Evolutionary conservation across 2,329 filamentous ascomycete genomes (phyloP).

Genomic region (Sporothrix inflata): DNA sequence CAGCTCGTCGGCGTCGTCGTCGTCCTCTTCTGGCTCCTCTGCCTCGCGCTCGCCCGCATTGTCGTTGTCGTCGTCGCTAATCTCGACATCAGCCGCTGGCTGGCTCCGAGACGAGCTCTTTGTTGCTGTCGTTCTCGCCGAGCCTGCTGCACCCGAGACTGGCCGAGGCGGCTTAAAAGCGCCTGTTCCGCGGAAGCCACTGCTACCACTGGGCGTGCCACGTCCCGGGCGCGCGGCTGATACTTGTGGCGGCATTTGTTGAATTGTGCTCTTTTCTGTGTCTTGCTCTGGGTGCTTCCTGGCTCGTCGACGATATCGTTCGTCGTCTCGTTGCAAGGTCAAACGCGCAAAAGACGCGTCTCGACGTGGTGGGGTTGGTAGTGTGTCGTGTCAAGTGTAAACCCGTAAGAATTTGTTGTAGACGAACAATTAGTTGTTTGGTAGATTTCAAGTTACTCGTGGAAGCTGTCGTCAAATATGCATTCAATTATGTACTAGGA

Average conservation of each 20-base stretch:
- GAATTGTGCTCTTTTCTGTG: neutral
- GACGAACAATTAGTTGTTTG: no score
- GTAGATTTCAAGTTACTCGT: neutral
- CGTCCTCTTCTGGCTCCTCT: constrained; percentile 13
- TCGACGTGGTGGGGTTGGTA: neutral
- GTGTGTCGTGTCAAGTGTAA: neutral
- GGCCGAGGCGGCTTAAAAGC: constrained; percentile 33
- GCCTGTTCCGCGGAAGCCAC: constrained; percentile 27
- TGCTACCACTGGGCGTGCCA: neutral
- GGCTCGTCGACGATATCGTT: neutral
- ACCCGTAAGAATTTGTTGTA: no score
- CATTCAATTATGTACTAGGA: neutral
- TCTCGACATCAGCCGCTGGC: neutral
- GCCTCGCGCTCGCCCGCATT: neutral
- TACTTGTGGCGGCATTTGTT: constrained; percentile 30
- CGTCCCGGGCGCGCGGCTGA: constrained; percentile 13
- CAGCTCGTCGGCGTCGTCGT: constrained; percentile 12
- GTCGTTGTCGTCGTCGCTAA: constrained; percentile 23
- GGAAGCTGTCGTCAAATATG: neutral
- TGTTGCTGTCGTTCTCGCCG: neutral
- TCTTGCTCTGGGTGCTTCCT: neutral
- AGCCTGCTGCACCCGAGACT: neutral
- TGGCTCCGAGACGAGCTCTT: neutral
- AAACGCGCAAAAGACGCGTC: constrained; percentile 19
- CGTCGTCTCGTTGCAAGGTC: neutral